phyloP scores from a whole-genome alignment of 805 yeast species.

The Ogataea sp. region DNA sequence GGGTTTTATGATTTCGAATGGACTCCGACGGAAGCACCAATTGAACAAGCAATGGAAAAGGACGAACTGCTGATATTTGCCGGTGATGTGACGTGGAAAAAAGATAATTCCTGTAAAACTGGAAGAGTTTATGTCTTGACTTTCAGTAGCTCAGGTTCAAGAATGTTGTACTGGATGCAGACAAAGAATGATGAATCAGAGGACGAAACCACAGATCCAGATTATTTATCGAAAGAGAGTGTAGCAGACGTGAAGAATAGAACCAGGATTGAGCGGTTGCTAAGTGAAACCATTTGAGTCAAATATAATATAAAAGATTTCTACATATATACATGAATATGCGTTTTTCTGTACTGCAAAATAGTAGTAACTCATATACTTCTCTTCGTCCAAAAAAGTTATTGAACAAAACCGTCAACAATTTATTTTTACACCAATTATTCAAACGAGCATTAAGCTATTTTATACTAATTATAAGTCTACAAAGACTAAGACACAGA shows the following conservation, averaged over 20 bases:
- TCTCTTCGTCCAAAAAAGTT: too few species aligned
- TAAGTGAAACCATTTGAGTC: too few species aligned
- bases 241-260: constrained; percentile 47
- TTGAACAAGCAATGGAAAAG: constrained; percentile 33
- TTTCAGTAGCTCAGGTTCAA: constrained; percentile 29
- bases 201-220: constrained; percentile 22
- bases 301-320: too few species aligned
- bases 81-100: constrained; percentile 77
- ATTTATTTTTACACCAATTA: too few species aligned
- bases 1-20: constrained; percentile 64
- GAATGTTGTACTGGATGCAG: constrained; percentile 67
- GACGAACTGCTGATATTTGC: constrained; percentile 72
- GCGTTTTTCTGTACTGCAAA: too few species aligned
- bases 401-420: too few species aligned
- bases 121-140: constrained; percentile 57
- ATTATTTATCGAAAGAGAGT: constrained; percentile 39
- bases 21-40: constrained; percentile 53
- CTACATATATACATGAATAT: too few species aligned
- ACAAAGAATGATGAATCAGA: constrained; percentile 59
- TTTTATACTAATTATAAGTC: too few species aligned
- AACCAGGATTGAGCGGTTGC: too few species aligned
- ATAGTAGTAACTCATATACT: too few species aligned
- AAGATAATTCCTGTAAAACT: constrained; percentile 56
- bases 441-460: too few species aligned
- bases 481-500: too few species aligned